Conservation (phyloP, 2,329 filamentous ascomycete species). For the Fusarium musae region DNA sequence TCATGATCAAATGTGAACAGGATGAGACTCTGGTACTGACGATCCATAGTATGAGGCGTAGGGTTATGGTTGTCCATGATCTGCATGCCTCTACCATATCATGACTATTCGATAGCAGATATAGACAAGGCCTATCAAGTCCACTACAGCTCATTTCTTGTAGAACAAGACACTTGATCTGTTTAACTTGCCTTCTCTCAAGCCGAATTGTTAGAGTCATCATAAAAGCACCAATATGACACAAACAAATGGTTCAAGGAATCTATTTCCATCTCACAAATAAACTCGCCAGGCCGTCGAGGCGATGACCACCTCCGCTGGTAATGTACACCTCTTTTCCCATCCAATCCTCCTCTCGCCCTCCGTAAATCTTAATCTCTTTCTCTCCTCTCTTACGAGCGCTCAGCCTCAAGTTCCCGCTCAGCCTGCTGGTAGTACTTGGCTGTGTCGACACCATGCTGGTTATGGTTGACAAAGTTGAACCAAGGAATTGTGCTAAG, state of each 20-base stretch:
- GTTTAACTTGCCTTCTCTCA: not conserved
- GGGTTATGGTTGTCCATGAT: not conserved
- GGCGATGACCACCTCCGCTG: constrained; percentile 30
- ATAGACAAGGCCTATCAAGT: not conserved
- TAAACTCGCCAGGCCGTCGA: constrained; percentile 37
- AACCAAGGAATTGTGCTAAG: constrained; percentile 92
- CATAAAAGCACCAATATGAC: not conserved
- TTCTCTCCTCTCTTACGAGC: constrained; percentile 14
- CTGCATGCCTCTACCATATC: not conserved
- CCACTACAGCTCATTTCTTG: not conserved
- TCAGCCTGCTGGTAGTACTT: constrained; percentile 99
- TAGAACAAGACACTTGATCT: not conserved
- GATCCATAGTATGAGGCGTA: accelerated
- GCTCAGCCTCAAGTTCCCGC: constrained; percentile 86
- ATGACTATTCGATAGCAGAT: too few relatives aligned
- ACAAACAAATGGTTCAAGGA: constrained; percentile 21
- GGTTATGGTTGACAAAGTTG: constrained; percentile 96
- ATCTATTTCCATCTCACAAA: constrained; percentile 41
- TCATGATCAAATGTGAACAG: not conserved
- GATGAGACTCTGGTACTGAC: not conserved
- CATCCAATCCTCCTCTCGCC: not conserved
- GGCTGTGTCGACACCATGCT: constrained; percentile 97
- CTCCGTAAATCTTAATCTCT: not conserved
- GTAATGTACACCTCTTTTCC: constrained; percentile 44
- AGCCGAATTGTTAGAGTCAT: too few relatives aligned